Conservation (phyloP, 2,329 filamentous ascomycete species). For the Mycosphaerella sp. region DNA sequence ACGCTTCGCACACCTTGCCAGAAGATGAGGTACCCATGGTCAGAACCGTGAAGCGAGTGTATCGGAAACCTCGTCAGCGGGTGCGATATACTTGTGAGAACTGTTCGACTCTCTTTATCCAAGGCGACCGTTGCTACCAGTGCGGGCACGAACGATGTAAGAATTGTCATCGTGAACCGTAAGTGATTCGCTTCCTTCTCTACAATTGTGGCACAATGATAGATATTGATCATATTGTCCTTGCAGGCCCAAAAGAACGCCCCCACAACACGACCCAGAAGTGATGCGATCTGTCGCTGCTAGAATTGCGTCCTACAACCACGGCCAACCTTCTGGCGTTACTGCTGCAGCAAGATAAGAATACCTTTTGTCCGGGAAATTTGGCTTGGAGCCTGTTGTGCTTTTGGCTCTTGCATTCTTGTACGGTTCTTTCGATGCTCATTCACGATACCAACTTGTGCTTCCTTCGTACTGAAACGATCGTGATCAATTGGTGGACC, state of each 20-base stretch:
- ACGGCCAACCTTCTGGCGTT: conserved; percentile 12
- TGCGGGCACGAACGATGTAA: conserved; percentile 14
- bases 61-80: conserved; percentile 41
- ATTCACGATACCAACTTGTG: conserved; percentile 3
- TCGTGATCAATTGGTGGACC: too few species aligned
- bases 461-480: not conserved
- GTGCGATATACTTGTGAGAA: conserved; percentile 52
- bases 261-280: conserved; percentile 17
- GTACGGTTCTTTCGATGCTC: not conserved
- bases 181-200: conserved; percentile 24
- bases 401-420: not conserved
- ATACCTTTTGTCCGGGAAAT: not conserved
- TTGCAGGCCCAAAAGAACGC: conserved; percentile 16
- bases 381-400: not conserved
- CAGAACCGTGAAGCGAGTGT: conserved; percentile 34
- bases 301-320: conserved; percentile 15
- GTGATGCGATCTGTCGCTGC: conserved; percentile 19
- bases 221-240: not conserved
- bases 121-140: conserved; percentile 52
- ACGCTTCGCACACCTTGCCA: not conserved
- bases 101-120: conserved; percentile 55
- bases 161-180: conserved; percentile 52
- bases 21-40: conserved; percentile 30
- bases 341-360: conserved; percentile 6
- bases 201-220: not conserved